Conservation (phyloP, 2,329 filamentous ascomycete genomes). For the Exophiala aquamarina region DNA sequence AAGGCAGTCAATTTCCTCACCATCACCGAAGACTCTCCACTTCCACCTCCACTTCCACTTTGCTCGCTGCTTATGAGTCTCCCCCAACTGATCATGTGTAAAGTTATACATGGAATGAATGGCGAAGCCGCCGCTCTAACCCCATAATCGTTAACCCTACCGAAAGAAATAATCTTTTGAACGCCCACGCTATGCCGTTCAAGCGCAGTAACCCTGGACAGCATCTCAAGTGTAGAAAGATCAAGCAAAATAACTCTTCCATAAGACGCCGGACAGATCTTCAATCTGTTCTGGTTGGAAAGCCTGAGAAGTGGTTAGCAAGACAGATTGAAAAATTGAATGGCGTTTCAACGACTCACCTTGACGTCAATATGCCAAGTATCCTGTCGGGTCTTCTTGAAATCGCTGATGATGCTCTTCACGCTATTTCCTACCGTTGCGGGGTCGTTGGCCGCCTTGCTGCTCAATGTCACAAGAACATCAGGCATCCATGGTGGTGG, state of each 20-base stretch:
- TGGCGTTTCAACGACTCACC: conserved; percentile 58
- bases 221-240: no score
- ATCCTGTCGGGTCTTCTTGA: conserved; percentile 99
- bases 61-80: no score
- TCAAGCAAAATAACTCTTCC: conserved; percentile 98
- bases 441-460: conserved; percentile 80
- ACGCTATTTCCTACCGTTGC: conserved; percentile 95
- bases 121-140: neutral
- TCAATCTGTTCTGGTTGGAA: conserved; percentile 93
- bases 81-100: neutral
- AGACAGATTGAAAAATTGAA: conserved; percentile 9
- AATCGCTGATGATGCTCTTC: conserved; percentile 89
- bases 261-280: conserved; percentile 91
- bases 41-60: no score
- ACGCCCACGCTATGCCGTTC: no score
- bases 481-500: conserved; percentile 94
- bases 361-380: conserved; percentile 98
- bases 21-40: no score
- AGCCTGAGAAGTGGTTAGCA: conserved; percentile 51
- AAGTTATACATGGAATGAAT: neutral
- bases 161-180: no score
- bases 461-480: conserved; percentile 79
- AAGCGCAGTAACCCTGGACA: no score
- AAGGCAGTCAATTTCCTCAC: no score
- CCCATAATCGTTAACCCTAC: no score